Evolutionary conservation across 2,329 filamentous ascomycete species (phyloP), one percentile per base, ranked within the genome.

Genomic region (Huntiella abstrusa): DNA sequence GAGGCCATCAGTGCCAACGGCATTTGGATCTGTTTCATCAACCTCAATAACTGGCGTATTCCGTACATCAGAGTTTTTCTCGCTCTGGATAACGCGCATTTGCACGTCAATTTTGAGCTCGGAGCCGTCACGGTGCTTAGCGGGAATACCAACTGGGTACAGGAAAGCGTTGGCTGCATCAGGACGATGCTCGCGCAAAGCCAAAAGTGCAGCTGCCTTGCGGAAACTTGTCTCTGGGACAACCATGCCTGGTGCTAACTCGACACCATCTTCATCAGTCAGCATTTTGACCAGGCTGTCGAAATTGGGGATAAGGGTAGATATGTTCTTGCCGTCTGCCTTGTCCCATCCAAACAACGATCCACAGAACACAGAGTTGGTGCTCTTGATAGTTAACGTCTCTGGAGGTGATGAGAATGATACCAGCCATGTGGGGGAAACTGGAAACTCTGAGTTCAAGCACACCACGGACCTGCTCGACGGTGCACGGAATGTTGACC

Each of bases 151-250:
- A 53, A 83, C 81, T 1, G 91, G 86, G 46, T 81, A 75, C 41
- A 93, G 64, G 58, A 96, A 94, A 37, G 82, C 77, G 2, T 79
- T 74, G 1, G 80, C 73, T 5, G 80, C 81, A 61, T 94, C 84
- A 39, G 78, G 74, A 40, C 78, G 83, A 22, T 83, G 85, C 58
- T 95, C 83, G 47, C 83, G 78, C 48, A 96, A 69, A 2, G 83
- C 82, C 17, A 94, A 70, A 45, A 94, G 73, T 3, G 86, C 85
- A 49, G 85, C 75, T 5, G 91, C 91, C 53, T 87, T 79, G 49
- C 91, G 77, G 63, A 98, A 96, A 56, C 84, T 92, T 58, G 95
- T 87, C 60, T 98, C 91, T 1, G 91, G 87, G 47, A 98, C 81
- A 12, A 98, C 87, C 55, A 95, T 87, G n/a, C 91, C 91, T 59